Evolutionary conservation across 129 eudicot species (phyloP).

Genomic region (Arctium lappa): DNA sequence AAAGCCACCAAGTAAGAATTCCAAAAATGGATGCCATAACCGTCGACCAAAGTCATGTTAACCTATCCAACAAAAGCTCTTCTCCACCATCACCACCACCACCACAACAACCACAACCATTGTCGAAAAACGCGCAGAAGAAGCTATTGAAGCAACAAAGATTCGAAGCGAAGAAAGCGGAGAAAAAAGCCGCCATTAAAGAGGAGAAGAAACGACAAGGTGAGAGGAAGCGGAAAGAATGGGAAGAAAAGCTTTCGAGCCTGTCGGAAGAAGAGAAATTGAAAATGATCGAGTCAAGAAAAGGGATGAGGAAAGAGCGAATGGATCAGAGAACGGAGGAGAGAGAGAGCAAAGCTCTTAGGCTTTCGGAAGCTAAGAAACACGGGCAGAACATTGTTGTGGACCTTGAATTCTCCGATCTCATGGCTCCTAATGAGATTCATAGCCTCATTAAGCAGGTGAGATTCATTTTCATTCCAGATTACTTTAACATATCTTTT

Average conservation of each 20-base stretch:
- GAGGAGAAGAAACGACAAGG: constrained; percentile 56
- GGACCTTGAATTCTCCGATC: constrained; percentile 69
- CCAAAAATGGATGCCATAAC: constrained; percentile 21
- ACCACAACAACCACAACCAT: constrained; percentile 16
- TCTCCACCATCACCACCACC: constrained; percentile 11
- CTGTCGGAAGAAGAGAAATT: constrained; percentile 62
- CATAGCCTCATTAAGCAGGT: constrained; percentile 92
- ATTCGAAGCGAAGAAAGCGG: constrained; percentile 79
- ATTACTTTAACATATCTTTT: not conserved
- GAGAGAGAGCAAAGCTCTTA: constrained; percentile 47
- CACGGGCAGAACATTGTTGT: constrained; percentile 67
- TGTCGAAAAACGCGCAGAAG: constrained; percentile 87
- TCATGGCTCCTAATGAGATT: constrained; percentile 67
- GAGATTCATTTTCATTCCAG: not conserved
- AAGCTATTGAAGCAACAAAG: constrained; percentile 70
- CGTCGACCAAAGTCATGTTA: not conserved
- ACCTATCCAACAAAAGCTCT: not conserved
- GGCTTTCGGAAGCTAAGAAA: constrained; percentile 47
- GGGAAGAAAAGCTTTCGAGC: constrained; percentile 65
- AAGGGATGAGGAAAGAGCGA: constrained; percentile 58
- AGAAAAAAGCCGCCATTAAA: constrained; percentile 70
- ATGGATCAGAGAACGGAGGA: constrained; percentile 70
- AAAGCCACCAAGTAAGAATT: constrained; percentile 7
- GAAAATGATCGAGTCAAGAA: constrained; percentile 61
- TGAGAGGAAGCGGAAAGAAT: constrained; percentile 74